Evolutionary conservation across 129 eudicot species (phyloP), one percentile per base, ranked within the genome.

Genomic region (Mikania micrantha): DNA sequence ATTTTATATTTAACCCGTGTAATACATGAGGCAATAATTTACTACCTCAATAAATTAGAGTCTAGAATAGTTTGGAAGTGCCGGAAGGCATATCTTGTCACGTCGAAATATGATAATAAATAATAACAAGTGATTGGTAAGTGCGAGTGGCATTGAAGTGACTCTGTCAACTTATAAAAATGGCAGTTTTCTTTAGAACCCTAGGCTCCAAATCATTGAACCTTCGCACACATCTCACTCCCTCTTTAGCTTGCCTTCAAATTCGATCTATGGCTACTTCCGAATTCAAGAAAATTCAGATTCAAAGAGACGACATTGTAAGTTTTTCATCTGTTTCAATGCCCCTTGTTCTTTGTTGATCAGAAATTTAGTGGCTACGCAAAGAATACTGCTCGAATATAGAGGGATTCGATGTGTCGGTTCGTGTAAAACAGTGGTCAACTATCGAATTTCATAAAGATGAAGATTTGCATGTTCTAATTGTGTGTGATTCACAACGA

Each of bases 251-350:
- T 41, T 72, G 75, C 32, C 56, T 76, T 60, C 86, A 78, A 69
- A 41, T 53, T 42, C 82, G 80, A 60, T 85, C 78, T 42, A 82
- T 82, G 88, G 85, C 92, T 54, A 65, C 85, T 24, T 78, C 85
- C 34, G 82, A 58, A 15, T 72, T 88, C 79, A 79, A 85, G 66
- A 91, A 91, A 80, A 69, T 88, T 54, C 84, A 83, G 75, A 88
- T 91, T 84, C 88, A 85, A 53, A 78, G 96, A 68, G 98, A 78
- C 67, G 85, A 83, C 79, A 84, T 82, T 27, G 96, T 90, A 16
- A 74, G 77, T 58, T 42, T 13, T 36, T 16, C 60, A 12, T 63
- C 40, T 8, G 36, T 73, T 73, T 31, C 5, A 45, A 19, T 35
- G 15, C 16, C 21, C 36, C 27, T 25, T 40, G 24, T 69, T 71